Conservation (phyloP, 2,329 filamentous ascomycete genomes). For the Aspergillus aculeatinus region DNA sequence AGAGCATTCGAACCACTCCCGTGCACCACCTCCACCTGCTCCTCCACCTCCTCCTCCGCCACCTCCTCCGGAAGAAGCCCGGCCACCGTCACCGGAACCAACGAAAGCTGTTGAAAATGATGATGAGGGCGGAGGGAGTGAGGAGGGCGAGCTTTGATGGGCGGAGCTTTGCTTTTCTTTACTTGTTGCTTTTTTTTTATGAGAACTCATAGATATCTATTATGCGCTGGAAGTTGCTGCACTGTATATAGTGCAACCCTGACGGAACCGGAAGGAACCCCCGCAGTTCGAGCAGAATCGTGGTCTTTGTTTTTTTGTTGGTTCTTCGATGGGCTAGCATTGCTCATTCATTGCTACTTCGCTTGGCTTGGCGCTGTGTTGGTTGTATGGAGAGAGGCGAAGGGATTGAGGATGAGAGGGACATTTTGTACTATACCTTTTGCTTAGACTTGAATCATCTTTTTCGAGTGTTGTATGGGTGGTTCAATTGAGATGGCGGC, state of each 20-base stretch:
- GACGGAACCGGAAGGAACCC: no score
- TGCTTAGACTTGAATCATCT: neutral
- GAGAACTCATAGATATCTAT: neutral
- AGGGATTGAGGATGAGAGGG: no score
- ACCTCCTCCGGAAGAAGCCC: conserved; percentile 7
- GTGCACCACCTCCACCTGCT: conserved; percentile 5
- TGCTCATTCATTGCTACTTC: no score
- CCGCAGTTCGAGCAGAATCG: no score
- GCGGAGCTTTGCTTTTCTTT: neutral
- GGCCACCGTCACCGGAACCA: neutral
- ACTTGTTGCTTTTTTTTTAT: neutral
- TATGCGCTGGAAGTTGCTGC: neutral
- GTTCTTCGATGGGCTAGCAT: no score
- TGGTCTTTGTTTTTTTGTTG: no score
- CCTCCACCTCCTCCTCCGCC: conserved; percentile 11
- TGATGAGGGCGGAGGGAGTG: conserved; percentile 41
- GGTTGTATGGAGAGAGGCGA: no score
- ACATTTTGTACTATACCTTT: neutral
- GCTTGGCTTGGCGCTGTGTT: no score
- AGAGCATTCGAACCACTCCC: neutral
- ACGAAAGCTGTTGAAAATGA: conserved; percentile 9
- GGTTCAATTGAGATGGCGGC: no score
- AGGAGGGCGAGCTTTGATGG: conserved; percentile 43
- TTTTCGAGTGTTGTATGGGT: no score
- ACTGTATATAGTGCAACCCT: no score